Conservation (phyloP, 2,329 filamentous ascomycete genomes). For the Zalaria obscura region DNA sequence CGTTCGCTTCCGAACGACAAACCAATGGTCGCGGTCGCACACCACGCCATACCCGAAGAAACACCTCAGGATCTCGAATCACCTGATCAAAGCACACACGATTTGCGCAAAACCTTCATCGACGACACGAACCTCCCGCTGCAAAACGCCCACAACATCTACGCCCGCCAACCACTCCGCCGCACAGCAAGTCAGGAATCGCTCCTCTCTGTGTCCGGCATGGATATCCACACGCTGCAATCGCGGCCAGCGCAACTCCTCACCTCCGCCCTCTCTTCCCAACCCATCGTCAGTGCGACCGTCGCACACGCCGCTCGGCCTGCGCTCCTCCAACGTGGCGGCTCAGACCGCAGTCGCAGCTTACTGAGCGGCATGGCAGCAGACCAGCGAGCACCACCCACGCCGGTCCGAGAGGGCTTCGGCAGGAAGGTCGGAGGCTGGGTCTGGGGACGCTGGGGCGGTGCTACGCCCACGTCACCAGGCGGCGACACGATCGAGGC, state of each 20-base stretch:
- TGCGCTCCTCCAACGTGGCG: slow-evolving; percentile 24
- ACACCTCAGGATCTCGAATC: too few relatives aligned
- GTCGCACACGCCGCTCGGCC: slow-evolving; percentile 18
- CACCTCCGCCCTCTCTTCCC: slow-evolving; percentile 33
- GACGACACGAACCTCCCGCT: slow-evolving; percentile 8
- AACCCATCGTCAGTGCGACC: slow-evolving; percentile 26
- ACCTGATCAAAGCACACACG: not conserved
- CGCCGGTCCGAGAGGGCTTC: slow-evolving; percentile 20
- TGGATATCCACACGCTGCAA: slow-evolving; percentile 71
- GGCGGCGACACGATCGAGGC: slow-evolving; percentile 4
- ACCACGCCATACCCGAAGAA: not conserved
- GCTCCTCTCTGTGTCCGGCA: slow-evolving; percentile 70
- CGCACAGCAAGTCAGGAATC: slow-evolving; percentile 72
- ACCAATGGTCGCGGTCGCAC: too few relatives aligned
- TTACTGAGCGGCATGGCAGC: slow-evolving; percentile 19
- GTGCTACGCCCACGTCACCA: slow-evolving; percentile 19
- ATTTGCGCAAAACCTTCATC: not conserved
- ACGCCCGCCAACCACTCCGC: slow-evolving; percentile 36
- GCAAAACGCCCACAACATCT: slow-evolving; percentile 18
- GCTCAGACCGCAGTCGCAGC: slow-evolving; percentile 12
- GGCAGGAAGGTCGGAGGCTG: slow-evolving; percentile 48
- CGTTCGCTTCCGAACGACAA: not conserved
- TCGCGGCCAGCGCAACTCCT: slow-evolving; percentile 63
- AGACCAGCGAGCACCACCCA: slow-evolving; percentile 19
- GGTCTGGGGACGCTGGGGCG: slow-evolving; percentile 50